Base-by-base conservation (phyloP, 495 filamentous ascomycete genomes). In the Hypoxylon rickii region DNA sequence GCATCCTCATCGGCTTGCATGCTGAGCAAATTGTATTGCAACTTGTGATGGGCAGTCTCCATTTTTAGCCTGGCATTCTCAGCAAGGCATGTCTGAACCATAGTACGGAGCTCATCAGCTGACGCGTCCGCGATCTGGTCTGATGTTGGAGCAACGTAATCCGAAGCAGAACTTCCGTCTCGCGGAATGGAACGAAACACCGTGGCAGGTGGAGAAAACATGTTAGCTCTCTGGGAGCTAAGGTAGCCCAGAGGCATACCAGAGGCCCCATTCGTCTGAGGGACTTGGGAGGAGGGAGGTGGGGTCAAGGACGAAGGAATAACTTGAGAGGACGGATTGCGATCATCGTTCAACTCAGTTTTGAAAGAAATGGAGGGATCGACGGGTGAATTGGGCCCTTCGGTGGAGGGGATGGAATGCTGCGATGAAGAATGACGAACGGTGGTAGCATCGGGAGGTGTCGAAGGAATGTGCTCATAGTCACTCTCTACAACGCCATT, bases 1-100 rank as follows among this genome's bases (percentile, higher is more conserved):
- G 89, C 80, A 18, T 91, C 87, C 69, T 96, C 92, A 21, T 86
- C 83, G 34, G 88, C 93, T 63, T 95, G 89, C 44, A 97, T 89
- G 42, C 79, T 86, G 17, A 96, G 81, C 55, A 98, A 79, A 62
- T 86, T 90, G 65, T 94, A 90, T 67, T 97, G 93, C 40, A 98
- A 74, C 65, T 94, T 96, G 76, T 95, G 87, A 66, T 98, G 94
- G 18, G 95, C 86, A 1, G 89, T 86, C 38, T 88, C 87, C 78
- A 90, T 89, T 41, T 90, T 89, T 43, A 93, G 82, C 22, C 72
- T 76, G 29, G 77, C 74, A 41, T 86, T 77, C 46, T 85, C 80
- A 3, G 80, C 75, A n/a, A 80, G 60, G 21, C 74, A 74, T 2
- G 71, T 70, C 44, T 78, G 71, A n/a, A 82, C 58, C 74, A 81